phyloP scores from a whole-genome alignment of 2,329 filamentous ascomycete species.

The Beauveria australis region DNA sequence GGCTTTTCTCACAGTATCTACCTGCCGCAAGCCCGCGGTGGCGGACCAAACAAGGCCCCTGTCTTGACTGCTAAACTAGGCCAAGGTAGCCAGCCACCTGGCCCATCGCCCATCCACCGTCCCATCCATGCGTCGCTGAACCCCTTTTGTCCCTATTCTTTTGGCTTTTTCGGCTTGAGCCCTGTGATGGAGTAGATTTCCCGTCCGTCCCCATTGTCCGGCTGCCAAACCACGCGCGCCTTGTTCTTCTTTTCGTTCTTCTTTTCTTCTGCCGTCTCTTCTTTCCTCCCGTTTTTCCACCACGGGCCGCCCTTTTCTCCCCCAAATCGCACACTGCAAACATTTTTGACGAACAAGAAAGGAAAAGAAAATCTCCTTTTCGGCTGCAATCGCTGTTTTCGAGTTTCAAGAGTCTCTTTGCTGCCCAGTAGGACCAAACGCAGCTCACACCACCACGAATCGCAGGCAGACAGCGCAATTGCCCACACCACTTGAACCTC shows the following conservation, averaged over 20 bases:
- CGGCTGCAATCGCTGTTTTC: not conserved
- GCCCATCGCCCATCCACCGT: not conserved
- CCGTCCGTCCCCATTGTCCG: not conserved
- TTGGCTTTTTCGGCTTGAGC: not conserved
- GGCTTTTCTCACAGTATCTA: not conserved
- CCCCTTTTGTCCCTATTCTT: conserved; percentile 5
- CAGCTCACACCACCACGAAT: conserved; percentile 1
- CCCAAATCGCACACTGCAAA: not conserved
- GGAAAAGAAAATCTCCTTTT: not conserved
- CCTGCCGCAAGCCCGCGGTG: not conserved
- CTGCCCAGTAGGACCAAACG: not conserved
- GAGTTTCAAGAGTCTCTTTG: not conserved
- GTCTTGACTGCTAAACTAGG: not conserved
- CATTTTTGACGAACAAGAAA: not conserved
- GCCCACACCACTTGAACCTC: not conserved
- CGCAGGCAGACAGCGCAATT: not conserved
- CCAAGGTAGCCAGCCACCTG: not conserved
- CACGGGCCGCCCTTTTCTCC: not conserved
- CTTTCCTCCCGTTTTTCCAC: not conserved
- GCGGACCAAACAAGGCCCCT: not conserved
- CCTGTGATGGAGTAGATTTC: not conserved
- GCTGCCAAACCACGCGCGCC: not conserved
- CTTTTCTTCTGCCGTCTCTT: not conserved
- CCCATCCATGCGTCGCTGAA: conserved; percentile 7
- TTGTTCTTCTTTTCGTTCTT: not conserved